These are phyloP conservation scores for Didymosphaeria variabile DNA, from an alignment of 2,329 filamentous ascomycete species.

Conservation along the genomic window DNA sequence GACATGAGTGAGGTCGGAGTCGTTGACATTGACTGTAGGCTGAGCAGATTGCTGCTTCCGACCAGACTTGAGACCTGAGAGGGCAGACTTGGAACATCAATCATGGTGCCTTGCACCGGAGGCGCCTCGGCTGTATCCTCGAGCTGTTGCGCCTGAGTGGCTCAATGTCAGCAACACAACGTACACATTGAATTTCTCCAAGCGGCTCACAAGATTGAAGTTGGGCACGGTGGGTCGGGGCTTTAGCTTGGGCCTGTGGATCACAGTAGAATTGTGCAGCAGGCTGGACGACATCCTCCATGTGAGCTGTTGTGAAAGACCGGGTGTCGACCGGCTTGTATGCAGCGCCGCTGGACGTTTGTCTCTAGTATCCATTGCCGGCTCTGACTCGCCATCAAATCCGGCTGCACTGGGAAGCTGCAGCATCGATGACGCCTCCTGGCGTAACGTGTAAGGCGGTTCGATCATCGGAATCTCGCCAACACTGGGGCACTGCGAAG, in stretches of 20 bases:
- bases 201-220: conserved; percentile 16
- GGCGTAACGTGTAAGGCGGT: conserved; percentile 23
- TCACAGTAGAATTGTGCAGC: conserved; percentile 41
- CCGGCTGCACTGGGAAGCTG: conserved; percentile 38
- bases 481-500: conserved; percentile 26
- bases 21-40: conserved; percentile 45
- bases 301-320: conserved; percentile 37
- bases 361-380: conserved; percentile 24
- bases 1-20: conserved; percentile 47
- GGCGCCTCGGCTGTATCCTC: conserved; percentile 14
- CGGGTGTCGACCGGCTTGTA: conserved; percentile 41
- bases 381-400: conserved; percentile 49
- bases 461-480: conserved; percentile 22
- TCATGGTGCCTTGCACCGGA: conserved; percentile 21
- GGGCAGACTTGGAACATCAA: conserved; percentile 32
- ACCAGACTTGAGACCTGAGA: conserved; percentile 38
- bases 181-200: background rate
- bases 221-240: conserved; percentile 39
- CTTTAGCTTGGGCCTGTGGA: conserved; percentile 41
- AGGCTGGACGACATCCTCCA: conserved; percentile 38
- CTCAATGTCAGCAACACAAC: background rate
- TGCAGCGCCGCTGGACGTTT: conserved; percentile 27
- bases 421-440: conserved; percentile 29
- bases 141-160: conserved; percentile 10
- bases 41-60: conserved; percentile 39